Evolutionary conservation across 176 grass and related monocot genomes (phyloP).

Genomic region (Phoenix roebelenii): DNA sequence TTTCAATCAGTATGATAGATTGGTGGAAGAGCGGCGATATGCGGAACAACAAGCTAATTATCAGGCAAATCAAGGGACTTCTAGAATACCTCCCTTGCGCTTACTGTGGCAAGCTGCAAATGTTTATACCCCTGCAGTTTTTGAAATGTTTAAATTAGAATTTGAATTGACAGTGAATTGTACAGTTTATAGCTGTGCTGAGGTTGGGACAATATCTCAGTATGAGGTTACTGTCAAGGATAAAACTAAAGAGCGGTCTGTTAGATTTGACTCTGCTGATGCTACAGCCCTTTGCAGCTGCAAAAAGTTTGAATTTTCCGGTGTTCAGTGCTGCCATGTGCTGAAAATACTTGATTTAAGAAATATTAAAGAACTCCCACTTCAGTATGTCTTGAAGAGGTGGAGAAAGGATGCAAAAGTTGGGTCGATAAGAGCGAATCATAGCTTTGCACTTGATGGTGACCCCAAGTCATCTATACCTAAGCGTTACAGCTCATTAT

Average conservation of each 20-base stretch:
- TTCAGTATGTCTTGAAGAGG: slow-evolving; percentile 70
- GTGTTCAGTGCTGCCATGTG: slow-evolving; percentile 67
- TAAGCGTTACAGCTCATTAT: slow-evolving; percentile 40
- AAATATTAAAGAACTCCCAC: slow-evolving; percentile 89
- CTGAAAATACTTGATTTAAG: slow-evolving; percentile 69
- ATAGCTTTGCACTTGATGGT: slow-evolving; percentile 40
- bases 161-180: slow-evolving; percentile 53
- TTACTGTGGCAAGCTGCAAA: slow-evolving; percentile 78
- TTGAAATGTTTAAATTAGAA: slow-evolving; percentile 68
- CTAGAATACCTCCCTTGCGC: slow-evolving; percentile 35
- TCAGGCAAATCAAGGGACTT: slow-evolving; percentile 45
- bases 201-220: slow-evolving; percentile 55
- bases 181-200: slow-evolving; percentile 49
- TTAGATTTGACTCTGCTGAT: slow-evolving; percentile 70
- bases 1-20: slow-evolving; percentile 52
- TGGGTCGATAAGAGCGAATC: slow-evolving; percentile 39
- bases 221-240: slow-evolving; percentile 63
- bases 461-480: slow-evolving; percentile 48
- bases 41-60: slow-evolving; percentile 74
- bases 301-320: slow-evolving; percentile 62
- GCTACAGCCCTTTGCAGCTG: slow-evolving; percentile 60
- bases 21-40: slow-evolving; percentile 58
- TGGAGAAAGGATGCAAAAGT: slow-evolving; percentile 78
- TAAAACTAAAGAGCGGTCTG: slow-evolving; percentile 35
- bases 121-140: slow-evolving; percentile 55